Conservation (phyloP, 768 basidiomycete genomes). For the Mycena leptocephala region DNA sequence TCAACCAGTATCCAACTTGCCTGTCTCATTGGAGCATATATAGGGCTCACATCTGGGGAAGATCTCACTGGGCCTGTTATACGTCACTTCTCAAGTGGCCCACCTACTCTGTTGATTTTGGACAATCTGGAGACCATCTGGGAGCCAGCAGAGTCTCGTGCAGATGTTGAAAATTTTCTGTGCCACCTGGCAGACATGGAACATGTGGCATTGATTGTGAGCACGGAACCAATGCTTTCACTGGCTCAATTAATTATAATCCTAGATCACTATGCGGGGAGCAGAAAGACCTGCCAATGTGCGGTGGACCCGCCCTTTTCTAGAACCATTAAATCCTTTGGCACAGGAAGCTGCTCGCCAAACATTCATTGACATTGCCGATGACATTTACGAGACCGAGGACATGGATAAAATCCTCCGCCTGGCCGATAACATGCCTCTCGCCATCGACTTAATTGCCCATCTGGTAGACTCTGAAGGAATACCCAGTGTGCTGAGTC, state of each 20-base stretch:
- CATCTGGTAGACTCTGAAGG: background rate
- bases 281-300: background rate
- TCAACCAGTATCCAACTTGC: background rate
- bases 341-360: background rate
- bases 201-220: background rate
- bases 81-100: background rate
- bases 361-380: constrained; percentile 4
- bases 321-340: background rate
- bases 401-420: background rate
- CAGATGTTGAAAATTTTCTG: constrained; percentile 7
- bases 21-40: background rate
- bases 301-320: background rate
- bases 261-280: background rate
- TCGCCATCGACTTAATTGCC: background rate
- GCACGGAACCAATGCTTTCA: background rate
- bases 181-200: background rate
- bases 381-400: background rate
- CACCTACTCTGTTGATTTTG: background rate
- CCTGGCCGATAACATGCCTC: background rate
- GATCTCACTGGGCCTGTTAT: background rate
- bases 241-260: background rate
- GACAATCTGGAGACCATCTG: constrained; percentile 19
- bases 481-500: background rate
- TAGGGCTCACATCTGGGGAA: background rate
- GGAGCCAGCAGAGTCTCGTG: background rate